phyloP scores from a whole-genome alignment of 2,329 filamentous ascomycete genomes.

The Lasiodiplodia theobromae region DNA sequence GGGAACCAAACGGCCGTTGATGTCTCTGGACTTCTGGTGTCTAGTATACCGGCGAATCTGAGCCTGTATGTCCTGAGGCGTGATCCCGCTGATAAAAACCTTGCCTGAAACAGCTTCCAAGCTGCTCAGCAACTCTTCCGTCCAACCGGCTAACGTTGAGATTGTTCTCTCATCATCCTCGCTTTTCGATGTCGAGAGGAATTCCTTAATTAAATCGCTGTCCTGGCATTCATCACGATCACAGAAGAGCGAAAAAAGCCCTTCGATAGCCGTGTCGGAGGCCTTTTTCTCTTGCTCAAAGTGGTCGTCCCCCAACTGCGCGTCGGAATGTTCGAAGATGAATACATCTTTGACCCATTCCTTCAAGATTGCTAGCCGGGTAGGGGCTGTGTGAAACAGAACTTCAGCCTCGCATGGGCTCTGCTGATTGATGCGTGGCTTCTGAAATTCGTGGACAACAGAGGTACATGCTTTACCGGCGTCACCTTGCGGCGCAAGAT shows the following conservation, averaged over 20 bases:
- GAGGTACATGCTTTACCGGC: not conserved
- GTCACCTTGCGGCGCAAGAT: not conserved
- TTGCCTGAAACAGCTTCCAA: not conserved
- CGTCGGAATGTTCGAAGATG: not conserved
- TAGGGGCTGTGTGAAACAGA: not conserved
- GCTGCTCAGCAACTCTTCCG: not conserved
- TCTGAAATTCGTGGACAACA: not conserved
- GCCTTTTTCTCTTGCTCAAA: not conserved
- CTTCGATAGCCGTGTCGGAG: not conserved
- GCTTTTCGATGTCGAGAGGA: not conserved
- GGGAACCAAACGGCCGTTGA: not conserved
- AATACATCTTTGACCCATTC: not conserved
- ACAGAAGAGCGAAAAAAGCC: conserved; percentile 1
- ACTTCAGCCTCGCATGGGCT: not conserved
- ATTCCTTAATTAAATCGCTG: not conserved
- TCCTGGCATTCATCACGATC: not conserved
- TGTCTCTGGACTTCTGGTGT: not conserved
- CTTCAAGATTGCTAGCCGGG: not conserved
- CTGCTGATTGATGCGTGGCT: not conserved
- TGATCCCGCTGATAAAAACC: not conserved
- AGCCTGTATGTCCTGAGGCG: not conserved
- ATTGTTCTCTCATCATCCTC: not conserved
- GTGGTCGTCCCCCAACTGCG: not conserved
- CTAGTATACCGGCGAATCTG: not conserved
- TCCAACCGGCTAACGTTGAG: not conserved